A percentile compares a stretch with the other conserved stretches of the same genome.
These are phyloP conservation scores for Emergomyces orientalis DNA, from an alignment of 2,329 filamentous ascomycete species.

Conservation along the genomic window DNA sequence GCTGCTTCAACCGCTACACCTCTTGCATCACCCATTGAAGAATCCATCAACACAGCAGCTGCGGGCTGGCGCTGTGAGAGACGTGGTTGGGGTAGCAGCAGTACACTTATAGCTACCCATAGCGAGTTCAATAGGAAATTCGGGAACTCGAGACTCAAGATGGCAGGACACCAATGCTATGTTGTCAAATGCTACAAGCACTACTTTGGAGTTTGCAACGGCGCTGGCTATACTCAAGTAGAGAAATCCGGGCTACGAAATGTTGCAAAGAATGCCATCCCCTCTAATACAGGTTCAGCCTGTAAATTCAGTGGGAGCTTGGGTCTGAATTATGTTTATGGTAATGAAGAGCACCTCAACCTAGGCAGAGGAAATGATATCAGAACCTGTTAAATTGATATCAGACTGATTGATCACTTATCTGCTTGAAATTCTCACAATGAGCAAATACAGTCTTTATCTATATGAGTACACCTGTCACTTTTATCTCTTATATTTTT, in stretches of 20 bases:
- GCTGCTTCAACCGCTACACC: neutral
- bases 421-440: neutral
- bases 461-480: neutral
- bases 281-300: neutral
- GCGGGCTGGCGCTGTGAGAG: neutral
- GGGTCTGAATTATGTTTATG: neutral
- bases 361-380: neutral
- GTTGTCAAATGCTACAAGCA: neutral
- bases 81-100: neutral
- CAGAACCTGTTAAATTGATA: neutral
- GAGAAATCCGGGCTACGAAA: neutral
- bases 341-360: neutral
- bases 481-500: neutral
- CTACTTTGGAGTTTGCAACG: neutral
- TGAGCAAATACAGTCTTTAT: neutral
- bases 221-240: neutral
- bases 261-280: neutral
- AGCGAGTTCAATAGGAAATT: neutral
- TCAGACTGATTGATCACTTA: neutral
- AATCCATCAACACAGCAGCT: neutral
- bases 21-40: neutral
- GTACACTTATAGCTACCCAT: neutral
- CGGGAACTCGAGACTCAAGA: neutral
- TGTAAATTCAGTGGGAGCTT: neutral
- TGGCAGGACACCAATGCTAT: neutral